phyloP scores from a whole-genome alignment of 176 grass and related monocot genomes.

The Lolium multiflorum region DNA sequence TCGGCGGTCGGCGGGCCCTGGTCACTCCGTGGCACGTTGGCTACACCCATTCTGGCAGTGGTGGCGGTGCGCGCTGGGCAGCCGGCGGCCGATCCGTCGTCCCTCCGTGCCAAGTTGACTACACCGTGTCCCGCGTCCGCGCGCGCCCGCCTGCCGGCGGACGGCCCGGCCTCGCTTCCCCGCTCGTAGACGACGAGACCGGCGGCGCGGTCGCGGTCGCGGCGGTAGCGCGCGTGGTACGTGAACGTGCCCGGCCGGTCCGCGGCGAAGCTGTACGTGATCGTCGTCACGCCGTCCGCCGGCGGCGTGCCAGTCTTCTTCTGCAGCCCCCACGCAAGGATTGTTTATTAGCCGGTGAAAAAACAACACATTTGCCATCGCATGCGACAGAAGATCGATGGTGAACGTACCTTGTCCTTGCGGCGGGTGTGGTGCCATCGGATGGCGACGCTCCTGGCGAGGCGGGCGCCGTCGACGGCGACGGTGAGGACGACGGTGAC shows the following conservation, averaged over 20 bases:
- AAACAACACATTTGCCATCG: not conserved
- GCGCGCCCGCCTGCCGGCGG: not conserved
- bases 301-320: not conserved
- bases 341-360: not conserved
- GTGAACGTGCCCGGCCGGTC: conserved; percentile 18
- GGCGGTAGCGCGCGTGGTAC: not conserved
- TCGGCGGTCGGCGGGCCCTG: not conserved
- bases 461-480: not conserved
- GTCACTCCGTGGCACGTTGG: too few species aligned
- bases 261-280: not conserved
- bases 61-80: too few species aligned
- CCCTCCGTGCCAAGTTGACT: not conserved
- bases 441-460: not conserved
- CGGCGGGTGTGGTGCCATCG: not conserved
- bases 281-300: not conserved
- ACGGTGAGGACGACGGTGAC: not conserved
- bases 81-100: not conserved
- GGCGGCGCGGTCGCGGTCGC: not conserved
- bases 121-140: not conserved
- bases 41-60: too few species aligned
- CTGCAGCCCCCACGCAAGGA: not conserved
- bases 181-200: not conserved
- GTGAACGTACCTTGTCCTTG: not conserved
- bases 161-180: not conserved
- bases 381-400: not conserved